Evolutionary conservation across 371 early-diverging fungal species (phyloP).

Genomic region (Smittium culicis): DNA sequence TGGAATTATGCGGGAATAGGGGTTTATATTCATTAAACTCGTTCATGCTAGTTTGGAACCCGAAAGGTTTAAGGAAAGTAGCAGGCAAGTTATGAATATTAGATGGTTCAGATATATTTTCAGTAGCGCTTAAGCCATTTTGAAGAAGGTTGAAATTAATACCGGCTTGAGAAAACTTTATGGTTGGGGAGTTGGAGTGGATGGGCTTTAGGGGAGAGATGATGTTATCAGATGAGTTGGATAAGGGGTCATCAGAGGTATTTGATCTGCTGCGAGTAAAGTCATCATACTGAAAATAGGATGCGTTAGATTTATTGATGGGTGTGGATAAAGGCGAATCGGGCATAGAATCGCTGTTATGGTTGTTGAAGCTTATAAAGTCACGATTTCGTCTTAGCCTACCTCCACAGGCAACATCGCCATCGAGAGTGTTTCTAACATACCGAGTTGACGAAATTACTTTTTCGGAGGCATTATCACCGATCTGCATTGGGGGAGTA

Average conservation of each 20-base stretch:
- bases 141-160: neutral
- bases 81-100: neutral
- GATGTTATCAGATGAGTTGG: neutral
- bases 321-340: slow-evolving; percentile 8
- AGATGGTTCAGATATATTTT: neutral
- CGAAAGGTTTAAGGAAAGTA: neutral
- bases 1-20: neutral
- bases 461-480: slow-evolving; percentile 4
- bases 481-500: slow-evolving; percentile 3
- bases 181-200: neutral
- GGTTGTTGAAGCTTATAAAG: neutral
- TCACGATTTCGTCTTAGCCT: slow-evolving; percentile 1
- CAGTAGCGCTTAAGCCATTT: neutral
- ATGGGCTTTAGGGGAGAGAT: neutral
- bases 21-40: no score
- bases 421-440: neutral
- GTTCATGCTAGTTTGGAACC: no score
- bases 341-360: neutral
- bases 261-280: neutral
- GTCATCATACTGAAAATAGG: neutral
- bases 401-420: slow-evolving; percentile 7
- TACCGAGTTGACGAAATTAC: slow-evolving; percentile 3
- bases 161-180: neutral
- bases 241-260: neutral
- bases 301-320: neutral